Percentiles rank a stretch among this genome's conserved stretches.
These are phyloP conservation scores for Lachnellula subtilissima DNA, from an alignment of 2,329 filamentous ascomycete species.

Conservation along the genomic window DNA sequence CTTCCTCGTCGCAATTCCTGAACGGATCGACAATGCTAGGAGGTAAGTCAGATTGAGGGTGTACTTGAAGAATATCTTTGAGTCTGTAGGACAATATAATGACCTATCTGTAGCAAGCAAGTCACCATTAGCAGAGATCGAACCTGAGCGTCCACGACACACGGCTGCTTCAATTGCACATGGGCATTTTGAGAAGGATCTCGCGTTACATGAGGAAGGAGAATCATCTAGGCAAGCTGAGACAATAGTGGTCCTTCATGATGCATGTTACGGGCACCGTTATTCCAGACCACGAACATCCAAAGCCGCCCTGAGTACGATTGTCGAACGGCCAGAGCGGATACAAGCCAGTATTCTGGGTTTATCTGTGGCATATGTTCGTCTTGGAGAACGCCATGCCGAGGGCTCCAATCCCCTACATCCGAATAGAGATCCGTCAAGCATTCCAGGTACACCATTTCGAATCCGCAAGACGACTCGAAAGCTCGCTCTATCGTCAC, in stretches of 20 bases:
- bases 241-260: constrained; percentile 81
- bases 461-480: constrained; percentile 77
- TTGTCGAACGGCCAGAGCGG: constrained; percentile 90
- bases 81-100: neutral
- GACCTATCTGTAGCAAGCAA: neutral
- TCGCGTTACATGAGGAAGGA: constrained; percentile 26
- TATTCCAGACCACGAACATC: constrained; percentile 79
- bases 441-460: constrained; percentile 64
- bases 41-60: constrained; percentile 15
- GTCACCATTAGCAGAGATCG: constrained; percentile 35
- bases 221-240: constrained; percentile 39
- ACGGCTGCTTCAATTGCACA: constrained; percentile 44
- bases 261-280: constrained; percentile 91
- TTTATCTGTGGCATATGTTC: constrained; percentile 80
- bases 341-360: constrained; percentile 80
- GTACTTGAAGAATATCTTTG: neutral
- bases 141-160: constrained; percentile 32
- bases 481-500: constrained; percentile 64
- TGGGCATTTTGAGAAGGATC: constrained; percentile 30
- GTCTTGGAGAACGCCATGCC: constrained; percentile 75
- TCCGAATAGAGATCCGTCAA: constrained; percentile 50
- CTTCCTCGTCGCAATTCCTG: constrained; percentile 40
- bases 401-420: constrained; percentile 65
- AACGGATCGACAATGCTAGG: constrained; percentile 32
- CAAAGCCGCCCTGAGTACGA: constrained; percentile 65